Evolutionary conservation across 1,284 basidiomycete genomes (phyloP).

Genomic region (Malassezia slooffiae): DNA sequence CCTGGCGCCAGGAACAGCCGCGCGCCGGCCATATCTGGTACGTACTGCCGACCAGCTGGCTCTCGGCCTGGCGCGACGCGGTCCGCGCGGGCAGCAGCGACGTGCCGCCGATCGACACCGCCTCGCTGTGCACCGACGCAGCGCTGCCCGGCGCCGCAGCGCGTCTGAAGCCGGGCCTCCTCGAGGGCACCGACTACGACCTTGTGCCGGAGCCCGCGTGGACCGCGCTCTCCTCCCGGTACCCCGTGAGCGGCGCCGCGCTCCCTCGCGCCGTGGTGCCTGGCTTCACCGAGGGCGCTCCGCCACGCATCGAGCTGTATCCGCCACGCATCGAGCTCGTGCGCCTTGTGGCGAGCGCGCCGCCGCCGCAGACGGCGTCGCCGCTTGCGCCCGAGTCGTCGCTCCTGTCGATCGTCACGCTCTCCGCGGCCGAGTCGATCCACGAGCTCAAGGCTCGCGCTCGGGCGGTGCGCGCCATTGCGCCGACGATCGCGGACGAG

Average conservation of each 20-base stretch:
- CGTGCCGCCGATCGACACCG: constrained; percentile 65
- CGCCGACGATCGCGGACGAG: constrained; percentile 12
- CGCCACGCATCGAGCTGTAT: constrained; percentile 62
- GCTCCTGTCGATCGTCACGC: constrained; percentile 16
- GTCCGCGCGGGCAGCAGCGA: constrained; percentile 53
- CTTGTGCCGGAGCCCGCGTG: constrained; percentile 65
- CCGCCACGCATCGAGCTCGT: constrained; percentile 62
- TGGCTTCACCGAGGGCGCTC: constrained; percentile 45
- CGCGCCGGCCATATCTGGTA: constrained; percentile 62
- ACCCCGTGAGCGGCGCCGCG: constrained; percentile 55
- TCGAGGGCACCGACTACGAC: constrained; percentile 65
- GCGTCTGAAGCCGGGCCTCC: constrained; percentile 47
- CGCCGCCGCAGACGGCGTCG: constrained; percentile 5
- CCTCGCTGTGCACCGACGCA: constrained; percentile 53
- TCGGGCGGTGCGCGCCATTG: constrained; percentile 17
- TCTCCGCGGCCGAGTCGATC: constrained; percentile 30
- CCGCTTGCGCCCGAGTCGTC: constrained; percentile 27
- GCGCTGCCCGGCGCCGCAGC: too few species aligned
- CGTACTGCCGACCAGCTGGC: constrained; percentile 62
- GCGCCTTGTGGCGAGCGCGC: constrained; percentile 28
- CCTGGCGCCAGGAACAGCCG: constrained; percentile 49
- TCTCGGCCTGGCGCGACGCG: constrained; percentile 64
- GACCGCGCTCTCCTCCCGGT: constrained; percentile 61
- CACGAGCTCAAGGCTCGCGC: constrained; percentile 25
- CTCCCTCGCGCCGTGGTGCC: constrained; percentile 61